phyloP scores from a whole-genome alignment of 352 stramenopile species.

The Plasmopara halstedii region DNA sequence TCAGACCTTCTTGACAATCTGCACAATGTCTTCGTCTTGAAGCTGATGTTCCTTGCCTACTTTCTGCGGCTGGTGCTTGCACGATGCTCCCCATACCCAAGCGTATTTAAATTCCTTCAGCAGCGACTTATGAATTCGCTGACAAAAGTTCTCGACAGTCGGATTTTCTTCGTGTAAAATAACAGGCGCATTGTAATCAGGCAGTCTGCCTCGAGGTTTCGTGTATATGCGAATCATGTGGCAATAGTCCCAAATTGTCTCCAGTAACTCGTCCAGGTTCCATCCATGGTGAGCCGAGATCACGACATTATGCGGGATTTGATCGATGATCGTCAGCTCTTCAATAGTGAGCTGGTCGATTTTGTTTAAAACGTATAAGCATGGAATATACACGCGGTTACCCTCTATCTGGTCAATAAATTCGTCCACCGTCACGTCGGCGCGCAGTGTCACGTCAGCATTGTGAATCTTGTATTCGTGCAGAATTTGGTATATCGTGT shows the following conservation, averaged over 20 bases:
- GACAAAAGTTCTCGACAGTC: slow-evolving; percentile 95
- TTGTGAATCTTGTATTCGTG: slow-evolving; percentile 99
- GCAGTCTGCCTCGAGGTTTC: slow-evolving; percentile 93
- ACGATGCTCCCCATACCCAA: slow-evolving; percentile 95
- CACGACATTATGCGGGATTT: slow-evolving; percentile 97
- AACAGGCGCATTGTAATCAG: slow-evolving; percentile 96
- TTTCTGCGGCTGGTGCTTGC: slow-evolving; percentile 98
- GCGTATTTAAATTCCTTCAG: slow-evolving; percentile 91
- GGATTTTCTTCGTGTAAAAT: slow-evolving; percentile 94
- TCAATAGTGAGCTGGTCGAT: slow-evolving; percentile 99
- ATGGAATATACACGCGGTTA: slow-evolving; percentile 97
- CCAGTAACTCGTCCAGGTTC: slow-evolving; percentile 97
- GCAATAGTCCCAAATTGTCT: slow-evolving; percentile 97
- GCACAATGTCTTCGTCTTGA: slow-evolving; percentile 98
- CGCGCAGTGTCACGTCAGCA: slow-evolving; percentile 92
- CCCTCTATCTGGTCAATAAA: slow-evolving; percentile 99
- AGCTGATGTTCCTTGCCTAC: slow-evolving; percentile 98
- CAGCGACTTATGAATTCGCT: slow-evolving; percentile 89
- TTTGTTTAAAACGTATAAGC: slow-evolving; percentile 99
- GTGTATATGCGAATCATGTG: slow-evolving; percentile 98
- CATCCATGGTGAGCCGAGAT: slow-evolving; percentile 96
- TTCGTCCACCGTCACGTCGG: slow-evolving; percentile 96
- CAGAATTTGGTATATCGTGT: slow-evolving; percentile 92
- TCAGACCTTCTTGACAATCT: slow-evolving; percentile 96
- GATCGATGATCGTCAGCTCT: slow-evolving; percentile 97